A percentile compares a stretch with the other conserved stretches of the same genome.
These are phyloP conservation scores for Colletotrichum brevisporum DNA, from an alignment of 2,329 filamentous ascomycete species.

Conservation along the genomic window DNA sequence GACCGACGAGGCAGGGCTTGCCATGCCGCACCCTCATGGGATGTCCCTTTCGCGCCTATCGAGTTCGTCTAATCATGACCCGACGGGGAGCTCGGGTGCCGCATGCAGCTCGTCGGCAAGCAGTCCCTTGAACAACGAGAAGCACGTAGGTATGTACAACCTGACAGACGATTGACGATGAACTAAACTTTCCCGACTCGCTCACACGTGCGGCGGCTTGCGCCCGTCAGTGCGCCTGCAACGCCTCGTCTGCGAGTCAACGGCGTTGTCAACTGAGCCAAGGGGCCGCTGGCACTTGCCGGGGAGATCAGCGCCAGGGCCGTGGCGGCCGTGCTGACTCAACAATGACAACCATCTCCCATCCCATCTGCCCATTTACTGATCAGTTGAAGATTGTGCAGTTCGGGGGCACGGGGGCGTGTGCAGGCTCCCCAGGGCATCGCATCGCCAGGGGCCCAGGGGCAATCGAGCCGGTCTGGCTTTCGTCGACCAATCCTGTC, in stretches of 20 bases:
- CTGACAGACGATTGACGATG: conserved; percentile 21
- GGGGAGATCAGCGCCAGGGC: conserved; percentile 36
- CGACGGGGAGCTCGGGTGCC: conserved; percentile 10
- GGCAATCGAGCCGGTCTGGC: conserved; percentile 10
- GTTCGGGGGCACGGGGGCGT: neutral
- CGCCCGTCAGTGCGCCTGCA: conserved; percentile 33
- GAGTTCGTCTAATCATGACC: conserved; percentile 36
- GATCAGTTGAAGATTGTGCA: conserved; percentile 25
- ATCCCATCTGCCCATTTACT: conserved; percentile 9
- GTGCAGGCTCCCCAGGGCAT: neutral
- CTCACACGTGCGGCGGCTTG: conserved; percentile 34
- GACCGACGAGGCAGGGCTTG: conserved; percentile 22
- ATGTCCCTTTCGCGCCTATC: conserved; percentile 23
- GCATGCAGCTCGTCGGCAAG: conserved; percentile 30
- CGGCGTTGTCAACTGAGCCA: conserved; percentile 32
- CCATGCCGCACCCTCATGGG: conserved; percentile 25
- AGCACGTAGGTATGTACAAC: neutral
- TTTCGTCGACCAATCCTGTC: conserved; percentile 15
- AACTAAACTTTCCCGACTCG: conserved; percentile 31
- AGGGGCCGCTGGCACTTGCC: conserved; percentile 30
- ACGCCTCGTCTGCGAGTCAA: conserved; percentile 35
- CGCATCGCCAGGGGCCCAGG: conserved; percentile 6
- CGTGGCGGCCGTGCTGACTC: conserved; percentile 32
- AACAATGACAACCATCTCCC: conserved; percentile 33
- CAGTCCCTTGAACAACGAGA: conserved; percentile 27